phyloP scores from a whole-genome alignment of 2,329 filamentous ascomycete genomes.

The Aspergillus viridinutans region DNA sequence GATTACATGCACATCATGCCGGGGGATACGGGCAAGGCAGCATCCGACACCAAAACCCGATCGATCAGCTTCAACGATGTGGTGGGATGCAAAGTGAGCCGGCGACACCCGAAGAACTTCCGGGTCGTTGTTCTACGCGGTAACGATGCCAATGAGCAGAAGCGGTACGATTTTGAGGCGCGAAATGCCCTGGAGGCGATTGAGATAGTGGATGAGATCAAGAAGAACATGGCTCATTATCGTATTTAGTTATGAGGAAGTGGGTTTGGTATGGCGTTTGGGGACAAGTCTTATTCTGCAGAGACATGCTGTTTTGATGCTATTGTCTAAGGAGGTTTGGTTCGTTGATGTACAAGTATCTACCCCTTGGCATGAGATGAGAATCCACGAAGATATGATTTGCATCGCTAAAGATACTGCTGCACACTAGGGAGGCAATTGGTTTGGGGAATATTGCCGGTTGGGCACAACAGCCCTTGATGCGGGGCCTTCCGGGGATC shows the following conservation, averaged over 20 bases:
- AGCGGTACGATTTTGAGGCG: slow-evolving; percentile 65
- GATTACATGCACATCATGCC: slow-evolving; percentile 66
- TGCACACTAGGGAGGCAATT: not conserved
- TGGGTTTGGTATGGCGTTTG: not conserved
- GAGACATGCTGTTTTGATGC: not conserved
- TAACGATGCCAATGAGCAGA: slow-evolving; percentile 60
- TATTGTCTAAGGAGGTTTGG: not conserved
- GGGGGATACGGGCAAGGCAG: slow-evolving; percentile 49
- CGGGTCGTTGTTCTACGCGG: slow-evolving; percentile 58
- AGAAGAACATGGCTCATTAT: slow-evolving; percentile 52
- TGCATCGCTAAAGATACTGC: not conserved
- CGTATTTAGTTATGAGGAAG: slow-evolving; percentile 25
- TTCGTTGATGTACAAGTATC: not conserved
- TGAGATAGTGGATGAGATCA: slow-evolving; percentile 61
- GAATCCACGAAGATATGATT: not conserved
- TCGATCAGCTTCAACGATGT: slow-evolving; percentile 61
- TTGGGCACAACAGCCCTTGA: not conserved
- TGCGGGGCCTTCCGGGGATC: slow-evolving; percentile 8
- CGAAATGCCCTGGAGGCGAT: slow-evolving; percentile 53
- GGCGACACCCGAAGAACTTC: slow-evolving; percentile 62
- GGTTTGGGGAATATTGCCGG: not conserved
- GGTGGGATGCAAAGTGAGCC: slow-evolving; percentile 62
- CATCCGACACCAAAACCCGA: slow-evolving; percentile 53
- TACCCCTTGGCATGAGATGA: not conserved
- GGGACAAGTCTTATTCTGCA: not conserved